Conservation (phyloP, 2,329 filamentous ascomycete genomes). For the Paecilomyces dactylethromorphus region DNA sequence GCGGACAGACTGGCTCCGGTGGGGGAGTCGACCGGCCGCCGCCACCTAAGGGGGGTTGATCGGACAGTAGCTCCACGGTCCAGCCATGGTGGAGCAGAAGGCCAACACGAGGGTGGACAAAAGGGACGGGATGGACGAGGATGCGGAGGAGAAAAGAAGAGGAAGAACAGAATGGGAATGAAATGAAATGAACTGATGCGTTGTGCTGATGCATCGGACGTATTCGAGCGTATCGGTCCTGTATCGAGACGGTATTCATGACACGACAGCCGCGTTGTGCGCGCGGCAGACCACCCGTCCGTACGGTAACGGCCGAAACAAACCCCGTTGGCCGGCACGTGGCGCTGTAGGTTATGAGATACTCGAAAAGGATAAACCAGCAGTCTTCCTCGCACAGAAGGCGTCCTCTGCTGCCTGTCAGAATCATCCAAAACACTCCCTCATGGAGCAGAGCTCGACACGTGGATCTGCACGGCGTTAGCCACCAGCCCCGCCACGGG, state of each 20-base stretch:
- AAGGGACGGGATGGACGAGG: not conserved
- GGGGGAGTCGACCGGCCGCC: not conserved
- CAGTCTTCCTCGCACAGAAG: too few species aligned
- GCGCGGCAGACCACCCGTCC: not conserved
- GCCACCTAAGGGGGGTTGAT: not conserved
- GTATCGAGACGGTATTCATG: not conserved
- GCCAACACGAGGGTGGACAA: not conserved
- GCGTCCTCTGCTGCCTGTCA: too few species aligned
- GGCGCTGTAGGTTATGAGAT: not conserved
- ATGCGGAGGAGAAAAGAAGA: not conserved
- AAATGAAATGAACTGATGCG: not conserved
- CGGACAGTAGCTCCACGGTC: not conserved
- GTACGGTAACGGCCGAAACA: slow-evolving; percentile 1
- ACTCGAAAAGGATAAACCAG: too few species aligned
- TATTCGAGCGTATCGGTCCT: not conserved
- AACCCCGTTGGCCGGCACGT: not conserved
- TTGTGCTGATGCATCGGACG: too few species aligned
- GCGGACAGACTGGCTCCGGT: slow-evolving; percentile 7
- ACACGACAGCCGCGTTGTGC: not conserved
- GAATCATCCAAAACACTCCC: too few species aligned
- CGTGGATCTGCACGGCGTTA: too few species aligned
- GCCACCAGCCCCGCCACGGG: too few species aligned
- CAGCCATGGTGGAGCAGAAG: not conserved
- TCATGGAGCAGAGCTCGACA: too few species aligned
- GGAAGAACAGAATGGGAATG: slow-evolving; percentile 1